Percentiles rank a stretch among this genome's conserved stretches.
Conservation (phyloP, 805 yeast genomes). For the Metschnikowia shivogae region DNA sequence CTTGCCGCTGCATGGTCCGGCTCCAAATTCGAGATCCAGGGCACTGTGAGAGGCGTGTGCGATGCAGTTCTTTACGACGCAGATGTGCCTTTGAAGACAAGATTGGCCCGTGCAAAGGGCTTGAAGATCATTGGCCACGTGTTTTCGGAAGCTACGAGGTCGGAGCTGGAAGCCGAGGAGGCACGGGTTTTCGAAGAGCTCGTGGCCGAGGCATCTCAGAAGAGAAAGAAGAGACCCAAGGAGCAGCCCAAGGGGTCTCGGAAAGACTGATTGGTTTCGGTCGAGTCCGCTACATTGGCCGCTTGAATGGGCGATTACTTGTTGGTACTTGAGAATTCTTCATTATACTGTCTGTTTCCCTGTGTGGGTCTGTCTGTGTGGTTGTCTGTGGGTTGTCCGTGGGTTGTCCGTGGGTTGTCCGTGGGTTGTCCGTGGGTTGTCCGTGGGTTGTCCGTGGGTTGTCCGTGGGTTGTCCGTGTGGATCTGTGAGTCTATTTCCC, state of each 20-base stretch:
- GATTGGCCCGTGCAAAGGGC: constrained; percentile 60
- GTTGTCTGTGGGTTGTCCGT: no score
- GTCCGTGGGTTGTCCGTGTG: no score
- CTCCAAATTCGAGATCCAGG: constrained; percentile 71
- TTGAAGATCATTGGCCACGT: constrained; percentile 59
- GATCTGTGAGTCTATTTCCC: no score
- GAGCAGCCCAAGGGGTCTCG: background rate
- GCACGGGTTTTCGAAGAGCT: constrained; percentile 74
- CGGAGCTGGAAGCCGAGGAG: constrained; percentile 68
- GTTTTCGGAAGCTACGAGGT: constrained; percentile 54
- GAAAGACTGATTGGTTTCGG: no score
- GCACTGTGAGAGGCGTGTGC: constrained; percentile 69
- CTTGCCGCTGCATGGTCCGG: constrained; percentile 85
- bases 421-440: no score
- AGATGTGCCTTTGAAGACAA: constrained; percentile 40
- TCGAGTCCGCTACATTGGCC: no score
- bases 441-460: no score
- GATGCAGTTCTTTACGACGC: constrained; percentile 60
- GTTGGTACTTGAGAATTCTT: no score
- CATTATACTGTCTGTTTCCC: no score
- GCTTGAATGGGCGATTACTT: no score
- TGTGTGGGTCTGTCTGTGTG: no score
- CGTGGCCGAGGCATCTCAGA: constrained; percentile 46
- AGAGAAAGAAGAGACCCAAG: constrained; percentile 31
- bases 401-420: no score